phyloP scores from a whole-genome alignment of 768 basidiomycete genomes.

The Termitomyces sp. region DNA sequence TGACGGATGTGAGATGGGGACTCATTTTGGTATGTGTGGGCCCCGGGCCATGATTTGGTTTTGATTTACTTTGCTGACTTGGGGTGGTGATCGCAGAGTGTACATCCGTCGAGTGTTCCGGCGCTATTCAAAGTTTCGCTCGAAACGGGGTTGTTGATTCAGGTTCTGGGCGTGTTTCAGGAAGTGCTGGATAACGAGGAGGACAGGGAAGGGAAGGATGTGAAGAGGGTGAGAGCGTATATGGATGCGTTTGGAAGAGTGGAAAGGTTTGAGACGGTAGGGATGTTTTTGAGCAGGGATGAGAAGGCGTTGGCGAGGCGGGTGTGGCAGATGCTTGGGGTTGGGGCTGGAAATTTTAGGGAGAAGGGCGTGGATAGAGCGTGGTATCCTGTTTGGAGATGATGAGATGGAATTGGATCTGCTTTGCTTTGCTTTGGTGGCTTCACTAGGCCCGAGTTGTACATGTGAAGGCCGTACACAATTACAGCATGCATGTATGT shows the following conservation, averaged over 20 bases:
- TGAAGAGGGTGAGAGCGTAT: conserved; percentile 39
- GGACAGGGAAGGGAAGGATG: too few relatives aligned
- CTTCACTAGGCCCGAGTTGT: too few relatives aligned
- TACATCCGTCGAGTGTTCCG: conserved; percentile 52
- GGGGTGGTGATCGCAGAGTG: conserved; percentile 29
- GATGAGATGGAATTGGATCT: too few relatives aligned
- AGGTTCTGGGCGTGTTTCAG: conserved; percentile 49
- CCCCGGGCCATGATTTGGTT: too few relatives aligned
- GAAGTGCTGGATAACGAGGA: conserved; percentile 20
- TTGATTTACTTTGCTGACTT: too few relatives aligned
- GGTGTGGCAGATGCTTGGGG: conserved; percentile 39
- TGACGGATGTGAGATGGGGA: conserved; percentile 45
- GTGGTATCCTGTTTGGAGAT: too few relatives aligned
- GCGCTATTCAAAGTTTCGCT: conserved; percentile 63
- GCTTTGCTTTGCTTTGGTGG: too few relatives aligned
- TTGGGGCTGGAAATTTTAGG: too few relatives aligned
- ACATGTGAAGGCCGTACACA: too few relatives aligned
- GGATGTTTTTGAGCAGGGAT: conserved; percentile 50
- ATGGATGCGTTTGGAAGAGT: conserved; percentile 48
- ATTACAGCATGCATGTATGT: too few relatives aligned
- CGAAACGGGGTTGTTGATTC: conserved; percentile 56
- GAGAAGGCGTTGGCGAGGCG: conserved; percentile 46
- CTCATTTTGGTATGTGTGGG: conserved; percentile 57
- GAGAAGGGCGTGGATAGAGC: too few relatives aligned
- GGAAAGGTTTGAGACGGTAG: conserved; percentile 57